Base-by-base conservation (phyloP, 2,329 filamentous ascomycete genomes). In the Septoria petroselini region DNA sequence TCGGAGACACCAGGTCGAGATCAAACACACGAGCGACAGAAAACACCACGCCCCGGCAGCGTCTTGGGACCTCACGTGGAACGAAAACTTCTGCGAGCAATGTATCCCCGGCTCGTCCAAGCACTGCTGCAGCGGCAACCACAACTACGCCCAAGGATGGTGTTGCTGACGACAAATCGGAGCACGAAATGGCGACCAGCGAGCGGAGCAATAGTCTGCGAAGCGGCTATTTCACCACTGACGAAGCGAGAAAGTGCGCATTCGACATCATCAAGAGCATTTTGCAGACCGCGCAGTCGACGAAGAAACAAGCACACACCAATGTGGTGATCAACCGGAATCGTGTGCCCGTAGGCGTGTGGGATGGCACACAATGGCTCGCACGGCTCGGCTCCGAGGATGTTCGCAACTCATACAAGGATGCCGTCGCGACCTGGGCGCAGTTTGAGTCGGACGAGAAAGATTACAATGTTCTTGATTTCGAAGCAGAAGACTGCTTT, bases 291-390 rank as follows among this genome's bases (percentile, higher is more conserved):
- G 90, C 91, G 2, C 95, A 94, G 62, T 57, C 59, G 38, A 35
- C 58, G 31, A 35, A 51, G 41, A 35, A 53, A 43, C 35, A 52
- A 55, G 33, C 49, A 41, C 18, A 54, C 38, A 47, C 58, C 48
- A 57, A 62, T 12, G 50, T 48, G n/a, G 50, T 51, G 15, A 60
- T 54, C 25, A 58, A 50, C n/a, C 65, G 77, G 75, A 71, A 69
- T 19, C 80, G 80, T 23, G 79, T 1, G 84, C 87, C 0, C 17
- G 77, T 95, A 7, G 80, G 86, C 47, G 86, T 91, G 0, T 98
- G 93, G 93, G 91, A 97, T 68, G 89, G 88, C n/a, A 95, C 91
- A 0, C 89, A 96, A 54, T 95, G 89, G 88, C 80, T 97, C 37
- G 73, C 97, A 15, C 83, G 86, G 30, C 91, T 96, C 62, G 77